Base-by-base conservation (phyloP, 805 yeast species). In the Komagataella populi region DNA sequence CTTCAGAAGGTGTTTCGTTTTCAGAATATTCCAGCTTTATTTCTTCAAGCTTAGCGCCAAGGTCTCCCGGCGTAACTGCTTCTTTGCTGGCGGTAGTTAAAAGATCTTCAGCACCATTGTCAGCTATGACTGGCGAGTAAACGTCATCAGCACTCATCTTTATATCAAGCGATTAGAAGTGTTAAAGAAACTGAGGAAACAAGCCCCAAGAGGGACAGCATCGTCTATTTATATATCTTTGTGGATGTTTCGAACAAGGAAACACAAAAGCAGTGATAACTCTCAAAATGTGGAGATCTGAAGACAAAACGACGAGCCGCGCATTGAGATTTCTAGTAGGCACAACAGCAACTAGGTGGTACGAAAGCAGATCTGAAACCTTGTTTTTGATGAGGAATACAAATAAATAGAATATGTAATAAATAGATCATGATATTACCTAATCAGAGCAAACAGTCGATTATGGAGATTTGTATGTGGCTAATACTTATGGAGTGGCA, bases 401-500 rank as follows among this genome's bases (percentile, higher is more conserved):
- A 30, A 30, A 30, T 30, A 30, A 30, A 30, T 30, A 30, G 14
- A 30, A 30, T 30, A 30, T 30, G 39, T 30, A 30, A 30, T 30
- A 30, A 30, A 30, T 30, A 30, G 14, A 10, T 30, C 39, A 30
- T 30, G 39, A 30, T 30, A 30, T 30, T 30, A 30, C 39, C 39
- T 30, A 30, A 30, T 30, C 39, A 30, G 39, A 30, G 8, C 39
- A 30, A 30, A 30, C 39, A 30, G 39, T 14, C 39, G 39, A 30
- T 30, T 30, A 30, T 30, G 14, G 39, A 14, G 14, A 30, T 30
- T 30, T 30, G 39, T 30, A 30, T 12, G 39, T 30, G 39, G 39
- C 39, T 30, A 30, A 30, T 10, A 30, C 39, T 30, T 30, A 30
- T 30, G 10, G 10, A 30, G 39, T 16, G 36, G 65, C 60, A 57